phyloP scores from a whole-genome alignment of 78 protist species.

The Neovahlkampfia damariscottae region DNA sequence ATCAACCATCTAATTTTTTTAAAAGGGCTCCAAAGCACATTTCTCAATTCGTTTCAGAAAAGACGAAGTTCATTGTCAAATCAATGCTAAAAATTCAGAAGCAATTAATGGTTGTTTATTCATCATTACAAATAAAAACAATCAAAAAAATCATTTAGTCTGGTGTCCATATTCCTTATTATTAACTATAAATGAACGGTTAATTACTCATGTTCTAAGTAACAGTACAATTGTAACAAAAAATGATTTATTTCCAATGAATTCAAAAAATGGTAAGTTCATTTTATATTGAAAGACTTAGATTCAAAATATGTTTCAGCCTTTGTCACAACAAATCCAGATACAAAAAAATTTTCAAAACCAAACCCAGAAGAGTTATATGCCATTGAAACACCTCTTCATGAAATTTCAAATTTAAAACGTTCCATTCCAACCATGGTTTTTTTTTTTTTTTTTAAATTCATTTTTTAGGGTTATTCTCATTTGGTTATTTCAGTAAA shows the following conservation, averaged over 20 bases:
- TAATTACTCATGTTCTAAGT: neutral
- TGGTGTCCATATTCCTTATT: neutral
- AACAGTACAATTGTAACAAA: neutral
- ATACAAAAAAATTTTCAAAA: neutral
- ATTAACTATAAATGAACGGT: neutral
- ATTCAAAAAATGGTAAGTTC: neutral
- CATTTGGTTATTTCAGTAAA: neutral
- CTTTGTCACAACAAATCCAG: neutral
- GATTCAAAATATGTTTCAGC: neutral
- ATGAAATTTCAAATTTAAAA: neutral
- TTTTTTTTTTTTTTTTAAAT: too few species aligned
- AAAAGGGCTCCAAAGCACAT: too few species aligned
- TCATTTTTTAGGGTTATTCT: too few species aligned
- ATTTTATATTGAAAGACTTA: neutral
- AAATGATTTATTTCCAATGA: neutral
- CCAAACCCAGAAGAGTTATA: neutral
- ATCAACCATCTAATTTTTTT: too few species aligned
- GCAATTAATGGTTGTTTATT: too few species aligned
- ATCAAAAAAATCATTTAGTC: neutral
- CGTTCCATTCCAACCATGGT: neutral
- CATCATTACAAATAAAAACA: too few species aligned
- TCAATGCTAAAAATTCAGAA: too few species aligned
- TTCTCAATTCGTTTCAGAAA: too few species aligned
- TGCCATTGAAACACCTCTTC: neutral
- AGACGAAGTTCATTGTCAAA: too few species aligned